phyloP scores from a whole-genome alignment of 2,329 filamentous ascomycete genomes.

The Neoscytalidium dimidiatum region DNA sequence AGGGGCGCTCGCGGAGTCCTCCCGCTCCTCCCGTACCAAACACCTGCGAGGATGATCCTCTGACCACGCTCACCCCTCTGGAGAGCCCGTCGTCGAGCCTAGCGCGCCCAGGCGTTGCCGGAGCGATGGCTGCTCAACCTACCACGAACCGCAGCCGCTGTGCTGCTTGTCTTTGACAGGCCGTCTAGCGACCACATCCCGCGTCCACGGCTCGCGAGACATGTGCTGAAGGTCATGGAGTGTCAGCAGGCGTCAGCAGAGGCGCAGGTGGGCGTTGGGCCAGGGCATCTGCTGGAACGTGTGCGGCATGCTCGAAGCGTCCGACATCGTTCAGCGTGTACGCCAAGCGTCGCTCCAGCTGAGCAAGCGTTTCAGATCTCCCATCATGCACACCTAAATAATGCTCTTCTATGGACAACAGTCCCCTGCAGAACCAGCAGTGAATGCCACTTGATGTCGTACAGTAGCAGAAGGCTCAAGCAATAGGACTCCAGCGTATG shows the following conservation, averaged over 20 bases:
- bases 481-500: not conserved
- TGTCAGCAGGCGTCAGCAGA: constrained; percentile 15
- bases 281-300: constrained; percentile 5
- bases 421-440: not conserved
- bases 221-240: not conserved
- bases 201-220: not conserved
- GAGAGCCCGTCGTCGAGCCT: not conserved
- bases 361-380: constrained; percentile 8
- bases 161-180: not conserved
- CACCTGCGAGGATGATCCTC: constrained; percentile 5
- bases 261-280: not conserved
- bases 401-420: not conserved
- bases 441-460: not conserved
- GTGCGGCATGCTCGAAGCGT: constrained; percentile 6
- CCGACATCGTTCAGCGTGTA: not conserved
- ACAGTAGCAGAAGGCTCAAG: not conserved
- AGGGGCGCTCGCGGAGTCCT: constrained; percentile 3
- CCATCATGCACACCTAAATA: not conserved
- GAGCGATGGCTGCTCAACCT: not conserved
- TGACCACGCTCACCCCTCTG: constrained; percentile 2
- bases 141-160: not conserved
- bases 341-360: constrained; percentile 2
- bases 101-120: not conserved
- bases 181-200: not conserved
- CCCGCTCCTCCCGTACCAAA: constrained; percentile 1